A percentile compares a stretch with the other conserved stretches of the same genome.
phyloP scores from a whole-genome alignment of 129 eudicot genomes.

The Oenanthe sinensis region DNA sequence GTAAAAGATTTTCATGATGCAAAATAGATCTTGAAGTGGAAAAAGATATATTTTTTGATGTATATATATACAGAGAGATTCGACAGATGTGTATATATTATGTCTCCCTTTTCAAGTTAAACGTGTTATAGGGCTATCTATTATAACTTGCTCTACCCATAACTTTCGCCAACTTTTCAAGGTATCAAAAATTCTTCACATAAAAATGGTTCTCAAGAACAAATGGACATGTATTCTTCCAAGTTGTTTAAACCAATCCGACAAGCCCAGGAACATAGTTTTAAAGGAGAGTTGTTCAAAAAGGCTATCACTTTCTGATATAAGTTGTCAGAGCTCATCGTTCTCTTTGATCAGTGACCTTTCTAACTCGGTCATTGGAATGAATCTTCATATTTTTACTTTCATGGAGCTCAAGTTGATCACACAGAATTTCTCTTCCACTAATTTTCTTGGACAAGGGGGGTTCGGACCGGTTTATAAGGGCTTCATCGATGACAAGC shows the following conservation, averaged over 20 bases:
- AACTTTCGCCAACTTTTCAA: background rate
- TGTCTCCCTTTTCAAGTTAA: background rate
- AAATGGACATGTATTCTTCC: constrained; percentile 36
- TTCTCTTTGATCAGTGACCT: constrained; percentile 43
- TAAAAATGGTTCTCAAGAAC: background rate
- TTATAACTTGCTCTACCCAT: background rate
- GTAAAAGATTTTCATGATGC: constrained; percentile 2
- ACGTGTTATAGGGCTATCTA: background rate
- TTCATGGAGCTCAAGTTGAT: constrained; percentile 43
- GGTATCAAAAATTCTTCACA: background rate
- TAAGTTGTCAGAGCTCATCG: constrained; percentile 40
- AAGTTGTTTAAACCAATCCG: constrained; percentile 33
- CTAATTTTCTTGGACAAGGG: constrained; percentile 76
- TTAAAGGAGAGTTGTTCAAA: constrained; percentile 27
- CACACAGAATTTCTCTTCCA: constrained; percentile 49
- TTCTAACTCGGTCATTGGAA: constrained; percentile 48
- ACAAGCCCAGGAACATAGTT: constrained; percentile 22
- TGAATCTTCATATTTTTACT: constrained; percentile 68
- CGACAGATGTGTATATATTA: background rate
- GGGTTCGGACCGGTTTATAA: constrained; percentile 89
- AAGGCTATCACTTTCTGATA: constrained; percentile 58
- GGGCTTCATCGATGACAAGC: constrained; percentile 71
- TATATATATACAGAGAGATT: background rate
- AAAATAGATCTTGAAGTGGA: background rate
- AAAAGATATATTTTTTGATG: background rate